Percentiles rank a stretch among this genome's conserved stretches.
These are phyloP conservation scores for Chenopodium album DNA, from an alignment of 148 eudicot genomes.

Conservation along the genomic window DNA sequence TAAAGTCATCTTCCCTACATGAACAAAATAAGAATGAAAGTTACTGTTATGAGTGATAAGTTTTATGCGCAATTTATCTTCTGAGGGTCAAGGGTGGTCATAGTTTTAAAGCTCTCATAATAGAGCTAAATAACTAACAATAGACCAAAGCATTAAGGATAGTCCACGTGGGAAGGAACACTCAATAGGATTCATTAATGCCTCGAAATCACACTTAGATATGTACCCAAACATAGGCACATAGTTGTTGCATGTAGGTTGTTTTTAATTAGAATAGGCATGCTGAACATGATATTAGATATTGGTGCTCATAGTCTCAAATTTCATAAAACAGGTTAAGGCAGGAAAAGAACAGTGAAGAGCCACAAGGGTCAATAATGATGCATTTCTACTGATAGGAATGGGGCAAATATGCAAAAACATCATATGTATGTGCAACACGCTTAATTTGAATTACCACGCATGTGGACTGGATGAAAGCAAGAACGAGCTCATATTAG, in stretches of 20 bases:
- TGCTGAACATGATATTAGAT: background rate
- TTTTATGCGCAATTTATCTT: background rate
- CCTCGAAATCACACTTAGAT: slow-evolving; percentile 34
- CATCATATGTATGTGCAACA: too few relatives aligned
- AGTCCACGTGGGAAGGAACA: slow-evolving; percentile 97
- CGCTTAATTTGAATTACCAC: background rate
- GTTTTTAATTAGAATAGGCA: background rate
- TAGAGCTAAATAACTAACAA: slow-evolving; percentile 44
- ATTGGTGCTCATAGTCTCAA: background rate
- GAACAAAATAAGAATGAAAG: slow-evolving; percentile 8
- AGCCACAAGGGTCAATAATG: background rate
- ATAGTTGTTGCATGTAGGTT: background rate
- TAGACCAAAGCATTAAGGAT: slow-evolving; percentile 90
- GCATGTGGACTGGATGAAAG: background rate
- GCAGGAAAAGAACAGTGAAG: background rate
- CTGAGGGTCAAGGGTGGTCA: background rate
- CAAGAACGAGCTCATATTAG: background rate
- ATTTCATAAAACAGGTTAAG: background rate
- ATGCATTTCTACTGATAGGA: background rate
- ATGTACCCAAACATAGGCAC: background rate
- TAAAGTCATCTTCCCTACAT: slow-evolving; percentile 91
- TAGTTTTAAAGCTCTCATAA: background rate
- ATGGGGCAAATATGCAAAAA: too few relatives aligned
- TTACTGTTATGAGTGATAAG: background rate
- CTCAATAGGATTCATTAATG: slow-evolving; percentile 97